Conservation (phyloP, 2,329 filamentous ascomycete species). For the Ceratocystis variospora region DNA sequence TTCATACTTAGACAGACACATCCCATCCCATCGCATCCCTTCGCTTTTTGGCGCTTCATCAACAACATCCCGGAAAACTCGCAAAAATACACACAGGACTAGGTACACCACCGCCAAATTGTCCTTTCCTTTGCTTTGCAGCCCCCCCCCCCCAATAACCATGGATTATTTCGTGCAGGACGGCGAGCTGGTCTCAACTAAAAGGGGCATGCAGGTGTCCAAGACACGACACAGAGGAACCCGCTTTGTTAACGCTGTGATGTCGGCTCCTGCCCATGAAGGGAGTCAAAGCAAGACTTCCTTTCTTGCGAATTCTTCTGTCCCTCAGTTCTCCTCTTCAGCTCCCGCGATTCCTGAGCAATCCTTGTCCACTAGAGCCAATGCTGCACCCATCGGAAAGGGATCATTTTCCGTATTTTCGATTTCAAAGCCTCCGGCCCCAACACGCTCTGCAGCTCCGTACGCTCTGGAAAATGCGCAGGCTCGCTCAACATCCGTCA, state of each 20-base stretch:
- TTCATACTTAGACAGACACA: not conserved
- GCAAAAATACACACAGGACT: not conserved
- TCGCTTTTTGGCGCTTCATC: not conserved
- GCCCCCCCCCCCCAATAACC: no score
- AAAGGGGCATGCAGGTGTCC: constrained; percentile 30
- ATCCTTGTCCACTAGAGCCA: not conserved
- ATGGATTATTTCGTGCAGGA: constrained; percentile 31
- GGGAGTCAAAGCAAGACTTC: not conserved
- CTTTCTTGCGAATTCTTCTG: not conserved
- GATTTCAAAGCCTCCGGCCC: constrained; percentile 11
- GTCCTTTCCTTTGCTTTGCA: not conserved
- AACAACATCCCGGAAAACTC: not conserved
- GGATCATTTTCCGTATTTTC: constrained; percentile 18
- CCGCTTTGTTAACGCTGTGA: constrained; percentile 29
- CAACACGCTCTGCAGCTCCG: not conserved
- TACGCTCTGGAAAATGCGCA: not conserved
- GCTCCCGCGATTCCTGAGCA: not conserved
- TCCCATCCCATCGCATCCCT: not conserved
- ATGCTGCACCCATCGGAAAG: not conserved
- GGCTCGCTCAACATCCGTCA: no score
- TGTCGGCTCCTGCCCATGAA: constrained; percentile 16
- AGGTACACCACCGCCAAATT: not conserved
- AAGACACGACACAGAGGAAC: constrained; percentile 30
- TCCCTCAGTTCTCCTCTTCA: not conserved
- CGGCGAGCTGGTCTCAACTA: constrained; percentile 28